Base-by-base conservation (phyloP, 441 rosid species). In the Macaranga tanarius region DNA sequence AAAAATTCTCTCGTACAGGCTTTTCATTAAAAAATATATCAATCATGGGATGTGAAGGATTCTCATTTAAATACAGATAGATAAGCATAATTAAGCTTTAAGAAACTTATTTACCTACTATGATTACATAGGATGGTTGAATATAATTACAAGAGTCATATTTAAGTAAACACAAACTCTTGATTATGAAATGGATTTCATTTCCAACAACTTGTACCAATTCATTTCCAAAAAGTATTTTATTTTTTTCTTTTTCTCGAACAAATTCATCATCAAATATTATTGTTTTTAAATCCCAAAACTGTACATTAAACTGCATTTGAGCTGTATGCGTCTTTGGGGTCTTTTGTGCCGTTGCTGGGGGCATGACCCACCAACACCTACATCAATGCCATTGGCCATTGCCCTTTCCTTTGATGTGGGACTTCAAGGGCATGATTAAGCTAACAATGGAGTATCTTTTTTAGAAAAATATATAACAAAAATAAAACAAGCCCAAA, bases 351-450 rank as follows among this genome's bases (percentile, higher is more conserved):
- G 57, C 8, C 20, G 44, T 62, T n/a, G 22, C 4, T 10, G 17
- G 19, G 52, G 13, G 23, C 10, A 23, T 65, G 69, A 47, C 69
- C 69, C 57, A 25, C 69, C 34, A 7, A 44, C 55, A 45, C 34
- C 7, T 34, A 34, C 38, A 34, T 34, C 34, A 63, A 13, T 44
- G 48, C 28, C 17, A n/a, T 63, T 7, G 4, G 48, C 28, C 17
- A n/a, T 63, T 7, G 4, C 28, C 17, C 31, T 45, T 44, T 47
- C 25, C 57, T 19, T 9, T 10, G 25, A n/a, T 28, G 58, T 26
- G 57, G 55, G 73, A 17, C 64, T 57, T 59, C 8, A 40, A 4
- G 19, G 5, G 44, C 34, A 44, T 65, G 20, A 65, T 23, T 16
- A n/a, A n/a, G 47, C 40, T 52, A 23, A 5, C 10, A n/a, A 34